Conservation (phyloP, 805 yeast species). For the Komagataella ulmi region DNA sequence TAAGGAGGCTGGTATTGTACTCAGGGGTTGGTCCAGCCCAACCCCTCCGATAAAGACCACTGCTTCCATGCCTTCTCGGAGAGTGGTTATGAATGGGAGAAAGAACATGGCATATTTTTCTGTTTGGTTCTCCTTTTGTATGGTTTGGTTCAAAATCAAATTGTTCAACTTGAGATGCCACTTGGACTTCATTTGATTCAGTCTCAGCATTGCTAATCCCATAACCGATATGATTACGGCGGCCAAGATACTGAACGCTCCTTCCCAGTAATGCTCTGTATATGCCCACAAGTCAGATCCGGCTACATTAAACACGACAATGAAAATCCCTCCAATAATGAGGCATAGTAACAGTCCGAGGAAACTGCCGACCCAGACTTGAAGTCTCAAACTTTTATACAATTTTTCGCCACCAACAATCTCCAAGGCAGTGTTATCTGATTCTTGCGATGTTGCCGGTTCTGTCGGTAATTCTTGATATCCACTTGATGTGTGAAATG, state of each 20-base stretch:
- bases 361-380: slow-evolving; percentile 31
- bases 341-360: slow-evolving; percentile 25
- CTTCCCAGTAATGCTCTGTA: slow-evolving; percentile 36
- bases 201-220: slow-evolving; percentile 30
- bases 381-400: slow-evolving; percentile 15
- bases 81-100: slow-evolving; percentile 79
- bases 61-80: slow-evolving; percentile 96
- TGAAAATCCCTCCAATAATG: slow-evolving; percentile 24
- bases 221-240: slow-evolving; percentile 29
- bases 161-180: slow-evolving; percentile 26
- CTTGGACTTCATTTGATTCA: slow-evolving; percentile 28
- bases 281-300: slow-evolving; percentile 31
- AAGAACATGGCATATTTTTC: slow-evolving; percentile 74
- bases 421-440: background rate
- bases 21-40: slow-evolving; percentile 40
- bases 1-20: slow-evolving; percentile 16
- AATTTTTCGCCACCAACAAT: background rate
- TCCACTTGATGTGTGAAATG: slow-evolving; percentile 1
- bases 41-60: slow-evolving; percentile 96
- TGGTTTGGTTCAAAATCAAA: slow-evolving; percentile 2
- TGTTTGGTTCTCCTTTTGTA: background rate
- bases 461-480: slow-evolving; percentile 1
- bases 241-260: slow-evolving; percentile 27
- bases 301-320: slow-evolving; percentile 23
- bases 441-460: background rate